Conservation (phyloP, 2,329 filamentous ascomycete genomes). For the Aspergillus amoenus region DNA sequence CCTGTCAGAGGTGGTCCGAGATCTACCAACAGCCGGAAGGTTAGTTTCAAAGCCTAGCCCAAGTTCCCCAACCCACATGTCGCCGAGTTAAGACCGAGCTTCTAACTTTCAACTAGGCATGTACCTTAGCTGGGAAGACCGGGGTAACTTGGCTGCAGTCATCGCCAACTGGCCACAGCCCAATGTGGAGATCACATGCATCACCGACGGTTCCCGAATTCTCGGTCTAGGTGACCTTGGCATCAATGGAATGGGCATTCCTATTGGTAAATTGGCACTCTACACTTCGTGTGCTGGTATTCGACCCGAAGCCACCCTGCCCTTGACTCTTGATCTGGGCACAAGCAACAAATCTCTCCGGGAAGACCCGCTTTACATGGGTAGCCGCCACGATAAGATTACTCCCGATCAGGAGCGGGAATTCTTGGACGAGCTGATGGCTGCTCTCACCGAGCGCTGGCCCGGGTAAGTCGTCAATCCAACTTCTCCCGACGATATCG, state of each 20-base stretch:
- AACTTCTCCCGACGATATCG: constrained; percentile 14
- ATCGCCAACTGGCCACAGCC: constrained; percentile 89
- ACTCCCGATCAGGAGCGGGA: constrained; percentile 75
- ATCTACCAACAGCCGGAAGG: constrained; percentile 94
- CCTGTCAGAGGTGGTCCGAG: constrained; percentile 93
- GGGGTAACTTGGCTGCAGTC: constrained; percentile 83
- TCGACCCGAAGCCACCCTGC: constrained; percentile 69
- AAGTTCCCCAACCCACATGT: constrained; percentile 17
- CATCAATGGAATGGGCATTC: constrained; percentile 96
- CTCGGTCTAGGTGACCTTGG: constrained; percentile 89
- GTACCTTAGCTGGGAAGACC: constrained; percentile 94
- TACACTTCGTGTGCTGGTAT: constrained; percentile 97
- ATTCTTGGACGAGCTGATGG: constrained; percentile 98
- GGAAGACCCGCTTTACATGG: constrained; percentile 88
- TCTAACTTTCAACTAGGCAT: constrained; percentile 52
- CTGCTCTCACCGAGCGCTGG: constrained; percentile 76
- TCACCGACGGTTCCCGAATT: constrained; percentile 94
- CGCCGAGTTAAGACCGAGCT: constrained; percentile 18
- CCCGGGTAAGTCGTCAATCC: constrained; percentile 52
- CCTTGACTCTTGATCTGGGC: constrained; percentile 62
- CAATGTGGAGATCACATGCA: constrained; percentile 90
- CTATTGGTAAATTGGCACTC: constrained; percentile 91
- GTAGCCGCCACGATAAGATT: constrained; percentile 79
- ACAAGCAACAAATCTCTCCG: constrained; percentile 63
- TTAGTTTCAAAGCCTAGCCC: constrained; percentile 26